These are phyloP conservation scores for Hebeloma cylindrosporum DNA, from an alignment of 768 basidiomycete genomes.

Conservation along the genomic window DNA sequence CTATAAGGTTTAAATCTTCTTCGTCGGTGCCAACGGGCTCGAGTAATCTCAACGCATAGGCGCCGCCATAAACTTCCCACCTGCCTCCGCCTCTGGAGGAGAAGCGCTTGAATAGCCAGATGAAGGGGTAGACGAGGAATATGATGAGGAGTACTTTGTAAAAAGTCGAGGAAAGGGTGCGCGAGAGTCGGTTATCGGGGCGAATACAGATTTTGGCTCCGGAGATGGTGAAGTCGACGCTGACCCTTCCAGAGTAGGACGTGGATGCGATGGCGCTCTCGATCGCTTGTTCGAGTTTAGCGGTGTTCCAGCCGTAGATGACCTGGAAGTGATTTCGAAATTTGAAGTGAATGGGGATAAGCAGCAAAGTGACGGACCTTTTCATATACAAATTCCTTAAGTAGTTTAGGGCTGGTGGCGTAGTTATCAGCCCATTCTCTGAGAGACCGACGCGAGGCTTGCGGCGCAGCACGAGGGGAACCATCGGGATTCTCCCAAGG, in stretches of 20 bases:
- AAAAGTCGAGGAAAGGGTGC: constrained; percentile 63
- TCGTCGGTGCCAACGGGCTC: constrained; percentile 21
- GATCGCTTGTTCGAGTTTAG: constrained; percentile 34
- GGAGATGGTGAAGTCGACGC: constrained; percentile 48
- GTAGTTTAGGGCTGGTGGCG: constrained; percentile 58
- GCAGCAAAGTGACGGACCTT: constrained; percentile 43
- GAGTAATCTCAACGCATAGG: constrained; percentile 61
- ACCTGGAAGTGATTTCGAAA: constrained; percentile 20
- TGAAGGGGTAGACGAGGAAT: constrained; percentile 68
- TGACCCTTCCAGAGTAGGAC: constrained; percentile 39
- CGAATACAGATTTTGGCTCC: constrained; percentile 55
- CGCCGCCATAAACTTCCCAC: constrained; percentile 73
- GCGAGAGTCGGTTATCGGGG: constrained; percentile 61
- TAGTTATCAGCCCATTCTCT: constrained; percentile 80
- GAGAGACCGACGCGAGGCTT: constrained; percentile 51
- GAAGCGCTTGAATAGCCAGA: constrained; percentile 75
- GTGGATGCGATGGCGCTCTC: constrained; percentile 38
- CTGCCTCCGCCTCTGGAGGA: constrained; percentile 60
- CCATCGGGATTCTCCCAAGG: constrained; percentile 33
- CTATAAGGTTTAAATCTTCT: background rate
- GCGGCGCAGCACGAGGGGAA: constrained; percentile 3
- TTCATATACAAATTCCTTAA: constrained; percentile 74
- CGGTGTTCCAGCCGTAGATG: constrained; percentile 45
- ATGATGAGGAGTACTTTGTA: constrained; percentile 66
- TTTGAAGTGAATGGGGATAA: background rate